A percentile compares a stretch with the other conserved stretches of the same genome.
phyloP scores from a whole-genome alignment of 2,329 filamentous ascomycete species.

The Samsoniella hepiali region DNA sequence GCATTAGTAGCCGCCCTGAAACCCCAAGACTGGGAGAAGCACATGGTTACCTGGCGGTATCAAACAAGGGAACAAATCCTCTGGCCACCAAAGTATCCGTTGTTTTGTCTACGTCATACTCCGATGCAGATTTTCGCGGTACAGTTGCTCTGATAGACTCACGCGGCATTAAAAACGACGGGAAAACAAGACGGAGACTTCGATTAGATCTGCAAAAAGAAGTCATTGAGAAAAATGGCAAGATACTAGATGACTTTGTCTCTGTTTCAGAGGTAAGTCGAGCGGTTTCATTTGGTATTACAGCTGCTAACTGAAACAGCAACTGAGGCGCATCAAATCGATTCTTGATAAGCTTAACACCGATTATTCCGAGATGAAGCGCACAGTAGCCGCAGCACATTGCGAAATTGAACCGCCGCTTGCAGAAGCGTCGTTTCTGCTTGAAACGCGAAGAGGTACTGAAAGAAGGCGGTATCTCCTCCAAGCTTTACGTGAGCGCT shows the following conservation, averaged over 20 bases:
- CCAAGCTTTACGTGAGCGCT: slow-evolving; percentile 74
- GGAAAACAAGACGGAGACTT: slow-evolving; percentile 74
- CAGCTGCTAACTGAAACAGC: slow-evolving; percentile 49
- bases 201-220: slow-evolving; percentile 85
- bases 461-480: slow-evolving; percentile 79
- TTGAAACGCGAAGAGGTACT: slow-evolving; percentile 68
- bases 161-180: slow-evolving; percentile 66
- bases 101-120: slow-evolving; percentile 87
- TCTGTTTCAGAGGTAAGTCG: slow-evolving; percentile 74
- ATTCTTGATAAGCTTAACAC: slow-evolving; percentile 76
- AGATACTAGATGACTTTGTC: slow-evolving; percentile 84
- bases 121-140: slow-evolving; percentile 87
- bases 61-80: slow-evolving; percentile 52
- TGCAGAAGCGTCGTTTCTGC: slow-evolving; percentile 70
- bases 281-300: slow-evolving; percentile 16
- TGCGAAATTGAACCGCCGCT: slow-evolving; percentile 71
- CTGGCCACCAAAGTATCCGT: slow-evolving; percentile 78
- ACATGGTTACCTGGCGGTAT: slow-evolving; percentile 19
- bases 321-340: slow-evolving; percentile 78
- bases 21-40: background rate
- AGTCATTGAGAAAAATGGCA: slow-evolving; percentile 87
- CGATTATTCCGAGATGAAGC: slow-evolving; percentile 76
- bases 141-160: slow-evolving; percentile 75
- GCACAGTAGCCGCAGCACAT: slow-evolving; percentile 71
- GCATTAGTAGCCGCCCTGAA: background rate